phyloP scores from a whole-genome alignment of 306 rosid genomes.

The Quercus bicolor region DNA sequence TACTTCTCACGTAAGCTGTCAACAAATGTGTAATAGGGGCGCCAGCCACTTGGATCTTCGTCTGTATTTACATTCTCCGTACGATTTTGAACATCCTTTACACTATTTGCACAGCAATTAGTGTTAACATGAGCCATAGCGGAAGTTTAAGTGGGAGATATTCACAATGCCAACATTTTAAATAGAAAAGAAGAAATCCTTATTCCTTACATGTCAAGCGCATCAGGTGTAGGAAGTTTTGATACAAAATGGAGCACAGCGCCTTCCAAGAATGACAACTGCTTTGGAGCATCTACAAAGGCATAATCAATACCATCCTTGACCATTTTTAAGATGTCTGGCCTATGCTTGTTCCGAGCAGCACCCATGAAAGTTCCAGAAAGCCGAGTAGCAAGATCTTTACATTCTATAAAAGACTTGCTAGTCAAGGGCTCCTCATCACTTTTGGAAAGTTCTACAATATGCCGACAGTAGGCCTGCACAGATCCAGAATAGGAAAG shows the following conservation, averaged over 20 bases:
- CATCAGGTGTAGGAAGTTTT: slow-evolving; percentile 75
- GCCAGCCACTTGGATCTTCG: slow-evolving; percentile 99
- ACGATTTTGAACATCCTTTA: slow-evolving; percentile 70
- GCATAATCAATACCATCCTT: slow-evolving; percentile 80
- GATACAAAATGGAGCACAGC: slow-evolving; percentile 69
- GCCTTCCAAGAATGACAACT: slow-evolving; percentile 70
- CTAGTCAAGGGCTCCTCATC: slow-evolving; percentile 48
- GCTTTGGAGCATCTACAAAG: slow-evolving; percentile 75
- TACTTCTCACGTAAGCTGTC: slow-evolving; percentile 65
- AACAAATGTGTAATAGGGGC: slow-evolving; percentile 69
- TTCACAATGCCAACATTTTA: slow-evolving; percentile 14
- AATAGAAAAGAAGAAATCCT: slow-evolving; percentile 27
- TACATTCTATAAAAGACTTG: slow-evolving; percentile 60
- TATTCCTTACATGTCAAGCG: slow-evolving; percentile 75
- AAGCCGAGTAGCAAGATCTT: slow-evolving; percentile 77
- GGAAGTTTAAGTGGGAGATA: slow-evolving; percentile 1
- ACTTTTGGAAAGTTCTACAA: slow-evolving; percentile 41
- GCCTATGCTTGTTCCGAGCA: slow-evolving; percentile 71
- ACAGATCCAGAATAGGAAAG: neutral
- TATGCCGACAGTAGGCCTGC: slow-evolving; percentile 68
- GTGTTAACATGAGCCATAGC: slow-evolving; percentile 18
- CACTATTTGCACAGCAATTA: slow-evolving; percentile 36
- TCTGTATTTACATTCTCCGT: slow-evolving; percentile 70
- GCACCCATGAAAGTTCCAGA: slow-evolving; percentile 80
- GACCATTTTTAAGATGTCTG: slow-evolving; percentile 69